Conservation (phyloP, 768 basidiomycete species). For the Obba rivulosa region DNA sequence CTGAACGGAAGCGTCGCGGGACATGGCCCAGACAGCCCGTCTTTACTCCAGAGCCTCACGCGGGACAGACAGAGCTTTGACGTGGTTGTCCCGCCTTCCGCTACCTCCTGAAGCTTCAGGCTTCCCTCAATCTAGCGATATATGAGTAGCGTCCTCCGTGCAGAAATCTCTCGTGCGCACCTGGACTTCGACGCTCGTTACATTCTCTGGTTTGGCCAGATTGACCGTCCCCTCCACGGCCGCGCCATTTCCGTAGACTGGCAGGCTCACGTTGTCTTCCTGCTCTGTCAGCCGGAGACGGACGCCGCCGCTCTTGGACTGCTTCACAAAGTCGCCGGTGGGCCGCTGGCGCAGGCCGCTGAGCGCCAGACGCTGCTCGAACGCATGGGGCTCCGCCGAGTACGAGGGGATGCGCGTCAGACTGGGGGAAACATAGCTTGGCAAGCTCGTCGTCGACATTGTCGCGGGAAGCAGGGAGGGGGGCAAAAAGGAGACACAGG, state of each 20-base stretch:
- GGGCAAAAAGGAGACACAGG: too few species aligned
- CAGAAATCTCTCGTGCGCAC: too few species aligned
- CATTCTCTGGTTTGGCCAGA: slow-evolving; percentile 46
- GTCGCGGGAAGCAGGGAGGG: neutral
- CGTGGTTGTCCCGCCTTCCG: slow-evolving; percentile 56
- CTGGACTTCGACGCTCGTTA: slow-evolving; percentile 62
- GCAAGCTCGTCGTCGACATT: slow-evolving; percentile 55
- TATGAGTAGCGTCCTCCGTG: neutral
- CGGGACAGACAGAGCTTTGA: slow-evolving; percentile 48
- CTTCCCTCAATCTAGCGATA: slow-evolving; percentile 52
- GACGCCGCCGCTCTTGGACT: slow-evolving; percentile 48
- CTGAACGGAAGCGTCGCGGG: slow-evolving; percentile 50
- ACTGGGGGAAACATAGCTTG: slow-evolving; percentile 40
- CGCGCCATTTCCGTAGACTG: slow-evolving; percentile 50
- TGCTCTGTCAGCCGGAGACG: slow-evolving; percentile 50
- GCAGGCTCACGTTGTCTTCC: slow-evolving; percentile 43
- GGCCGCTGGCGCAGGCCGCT: slow-evolving; percentile 29
- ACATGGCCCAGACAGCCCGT: slow-evolving; percentile 36
- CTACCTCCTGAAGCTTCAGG: slow-evolving; percentile 55
- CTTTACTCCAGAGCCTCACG: slow-evolving; percentile 54
- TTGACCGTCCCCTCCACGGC: slow-evolving; percentile 53
- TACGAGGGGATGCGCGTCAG: slow-evolving; percentile 43
- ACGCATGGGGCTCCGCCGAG: slow-evolving; percentile 45
- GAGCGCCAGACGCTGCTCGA: slow-evolving; percentile 50
- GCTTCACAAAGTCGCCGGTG: slow-evolving; percentile 51